These are phyloP conservation scores for Penicillium maclennaniae DNA, from an alignment of 495 filamentous ascomycete genomes.

Conservation along the genomic window DNA sequence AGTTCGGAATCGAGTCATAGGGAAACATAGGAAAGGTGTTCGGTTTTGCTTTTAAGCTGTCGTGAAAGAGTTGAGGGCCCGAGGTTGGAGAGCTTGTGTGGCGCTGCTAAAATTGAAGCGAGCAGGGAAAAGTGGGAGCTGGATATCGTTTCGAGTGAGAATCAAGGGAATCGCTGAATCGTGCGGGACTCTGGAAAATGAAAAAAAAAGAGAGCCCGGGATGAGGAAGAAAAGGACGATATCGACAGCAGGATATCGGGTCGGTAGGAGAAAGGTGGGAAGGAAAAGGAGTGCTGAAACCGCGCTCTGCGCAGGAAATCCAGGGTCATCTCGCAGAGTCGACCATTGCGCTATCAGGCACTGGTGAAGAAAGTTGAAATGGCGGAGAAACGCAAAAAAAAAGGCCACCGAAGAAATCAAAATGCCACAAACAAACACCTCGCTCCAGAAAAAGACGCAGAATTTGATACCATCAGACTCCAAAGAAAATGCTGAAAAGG, in stretches of 20 bases:
- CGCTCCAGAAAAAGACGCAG: constrained; percentile 23
- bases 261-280: constrained; percentile 6
- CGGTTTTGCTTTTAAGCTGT: constrained; percentile 8
- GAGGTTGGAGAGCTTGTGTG: constrained; percentile 11
- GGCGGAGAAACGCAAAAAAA: constrained; percentile 2
- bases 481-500: constrained; percentile 8
- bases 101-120: not conserved
- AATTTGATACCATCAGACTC: constrained; percentile 15
- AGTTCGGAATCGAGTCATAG: constrained; percentile 20
- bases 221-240: constrained; percentile 21
- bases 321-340: not conserved
- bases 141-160: constrained; percentile 10
- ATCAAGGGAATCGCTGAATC: constrained; percentile 18
- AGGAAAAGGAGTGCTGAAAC: not conserved
- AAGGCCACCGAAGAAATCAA: constrained; percentile 4
- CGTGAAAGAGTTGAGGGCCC: constrained; percentile 12
- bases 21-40: constrained; percentile 31
- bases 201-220: constrained; percentile 4
- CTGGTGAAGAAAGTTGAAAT: not conserved
- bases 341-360: constrained; percentile 7
- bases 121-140: constrained; percentile 5
- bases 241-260: constrained; percentile 18
- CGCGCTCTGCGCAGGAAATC: constrained; percentile 13
- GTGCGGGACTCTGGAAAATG: constrained; percentile 9
- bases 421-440: constrained; percentile 24